Conservation (phyloP, 257 asterid genomes). For the Ajuga chamaepitys region DNA sequence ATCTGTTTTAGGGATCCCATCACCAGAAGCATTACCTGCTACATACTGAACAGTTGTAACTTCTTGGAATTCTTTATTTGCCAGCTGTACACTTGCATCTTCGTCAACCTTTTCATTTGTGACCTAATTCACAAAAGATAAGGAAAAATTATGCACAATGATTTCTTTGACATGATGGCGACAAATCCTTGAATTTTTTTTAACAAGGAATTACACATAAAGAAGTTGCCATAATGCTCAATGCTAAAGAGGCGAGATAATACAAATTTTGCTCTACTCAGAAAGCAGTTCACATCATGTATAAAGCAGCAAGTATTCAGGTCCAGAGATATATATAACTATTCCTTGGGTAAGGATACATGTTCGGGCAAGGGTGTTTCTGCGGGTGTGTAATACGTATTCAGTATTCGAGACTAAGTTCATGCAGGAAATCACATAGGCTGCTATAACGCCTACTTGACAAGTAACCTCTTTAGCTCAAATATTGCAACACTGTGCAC, state of each 20-base stretch:
- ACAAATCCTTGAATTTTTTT: not conserved
- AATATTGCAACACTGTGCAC: not conserved
- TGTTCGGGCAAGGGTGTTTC: not conserved
- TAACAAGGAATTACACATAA: not conserved
- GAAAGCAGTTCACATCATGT: not conserved
- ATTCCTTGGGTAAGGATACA: not conserved
- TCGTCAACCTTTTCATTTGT: not conserved
- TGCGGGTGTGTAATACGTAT: no score
- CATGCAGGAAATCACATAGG: not conserved
- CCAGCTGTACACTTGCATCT: not conserved
- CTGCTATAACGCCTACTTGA: not conserved
- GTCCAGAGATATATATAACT: not conserved
- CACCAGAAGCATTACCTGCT: not conserved
- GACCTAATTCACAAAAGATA: conserved; percentile 11
- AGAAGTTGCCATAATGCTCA: not conserved
- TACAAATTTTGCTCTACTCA: not conserved
- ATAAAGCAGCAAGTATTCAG: not conserved
- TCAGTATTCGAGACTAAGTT: no score
- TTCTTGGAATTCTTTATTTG: not conserved
- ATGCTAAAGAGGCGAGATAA: not conserved
- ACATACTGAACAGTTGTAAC: not conserved
- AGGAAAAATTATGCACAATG: not conserved
- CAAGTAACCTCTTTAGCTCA: not conserved
- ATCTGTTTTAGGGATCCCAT: not conserved
- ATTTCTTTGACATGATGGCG: not conserved